Evolutionary conservation across 805 yeast species (phyloP), one percentile per base, ranked within the genome.

Genomic region (Metschnikowia reukaufii): DNA sequence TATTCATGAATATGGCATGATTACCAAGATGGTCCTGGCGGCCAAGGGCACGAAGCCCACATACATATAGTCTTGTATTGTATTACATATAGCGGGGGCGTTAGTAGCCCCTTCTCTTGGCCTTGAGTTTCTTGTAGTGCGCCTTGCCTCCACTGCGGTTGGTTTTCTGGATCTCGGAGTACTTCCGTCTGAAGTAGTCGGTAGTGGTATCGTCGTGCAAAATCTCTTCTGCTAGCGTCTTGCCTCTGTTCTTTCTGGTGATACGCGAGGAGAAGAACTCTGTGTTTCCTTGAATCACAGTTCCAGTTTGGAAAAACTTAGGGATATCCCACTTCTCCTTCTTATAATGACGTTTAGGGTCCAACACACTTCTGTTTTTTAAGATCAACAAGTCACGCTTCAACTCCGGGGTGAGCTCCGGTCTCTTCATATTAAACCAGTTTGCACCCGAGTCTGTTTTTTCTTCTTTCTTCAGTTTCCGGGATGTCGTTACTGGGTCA

Each of bases 281-380:
- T 1, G 88, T 76, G 53, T 84, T 82, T 36, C 90, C 92, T 57
- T 86, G 94, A 20, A 91, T 67, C 31, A 94, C 79, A 0, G 97
- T 90, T 13, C 99, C 99, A 57, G 87, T 79, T 48, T 92, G 94
- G 64, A 94, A 90, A 54, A 75, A 81, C 59, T 86, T 88, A 38
- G 96, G 92, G 6, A 77, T 74, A 41, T 74, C 76, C 86, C 90
- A 85, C 51, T 82, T 82, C 49, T 86, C 94, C 64, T 88, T 88
- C 67, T 88, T 89, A 68, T 94, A 94, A 67, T 89, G 96, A 58
- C 97, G 79, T 68, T 94, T 94, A 6, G 97, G 98, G 63, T 94
- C 98, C 51, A 94, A 74, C 8, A 90, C 96, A 46, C 86, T 85
- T 67, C 99, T 82, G 70, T 92, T 88, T 60, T 88, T 84, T 49